These are phyloP conservation scores for Daldinia caldariorum DNA, from an alignment of 495 filamentous ascomycete genomes.

Conservation along the genomic window DNA sequence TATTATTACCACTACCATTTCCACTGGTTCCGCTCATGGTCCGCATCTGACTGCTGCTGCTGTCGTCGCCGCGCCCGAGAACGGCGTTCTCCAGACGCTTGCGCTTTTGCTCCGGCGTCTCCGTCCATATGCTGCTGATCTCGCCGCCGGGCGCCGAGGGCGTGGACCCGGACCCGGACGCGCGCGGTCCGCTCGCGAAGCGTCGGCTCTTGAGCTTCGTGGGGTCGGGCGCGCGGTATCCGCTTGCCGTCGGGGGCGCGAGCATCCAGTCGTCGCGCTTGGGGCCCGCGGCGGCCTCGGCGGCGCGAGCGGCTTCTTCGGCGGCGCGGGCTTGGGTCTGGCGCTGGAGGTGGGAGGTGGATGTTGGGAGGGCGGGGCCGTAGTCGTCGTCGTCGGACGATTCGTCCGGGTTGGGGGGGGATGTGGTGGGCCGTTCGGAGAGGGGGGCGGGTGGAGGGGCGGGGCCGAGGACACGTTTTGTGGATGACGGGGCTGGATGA, in stretches of 20 bases:
- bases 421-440: constrained; percentile 50
- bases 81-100: constrained; percentile 83
- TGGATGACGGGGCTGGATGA: constrained; percentile 16
- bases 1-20: background rate
- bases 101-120: constrained; percentile 89
- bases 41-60: background rate
- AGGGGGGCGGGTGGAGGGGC: constrained; percentile 56
- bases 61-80: constrained; percentile 68
- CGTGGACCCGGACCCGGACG: constrained; percentile 16
- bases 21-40: background rate
- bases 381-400: constrained; percentile 59
- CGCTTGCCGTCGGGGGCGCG: constrained; percentile 74
- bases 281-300: constrained; percentile 47
- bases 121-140: constrained; percentile 81
- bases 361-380: constrained; percentile 81
- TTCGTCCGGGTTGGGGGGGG: constrained; percentile 41
- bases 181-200: constrained; percentile 76
- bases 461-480: constrained; percentile 56
- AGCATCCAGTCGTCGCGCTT: constrained; percentile 95
- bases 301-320: constrained; percentile 30
- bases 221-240: constrained; percentile 75
- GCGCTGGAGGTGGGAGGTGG: constrained; percentile 40
- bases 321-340: constrained; percentile 39
- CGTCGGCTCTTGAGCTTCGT: constrained; percentile 84
- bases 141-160: constrained; percentile 54